phyloP scores from a whole-genome alignment of 495 filamentous ascomycete species.

The Penicillium pancosmium region DNA sequence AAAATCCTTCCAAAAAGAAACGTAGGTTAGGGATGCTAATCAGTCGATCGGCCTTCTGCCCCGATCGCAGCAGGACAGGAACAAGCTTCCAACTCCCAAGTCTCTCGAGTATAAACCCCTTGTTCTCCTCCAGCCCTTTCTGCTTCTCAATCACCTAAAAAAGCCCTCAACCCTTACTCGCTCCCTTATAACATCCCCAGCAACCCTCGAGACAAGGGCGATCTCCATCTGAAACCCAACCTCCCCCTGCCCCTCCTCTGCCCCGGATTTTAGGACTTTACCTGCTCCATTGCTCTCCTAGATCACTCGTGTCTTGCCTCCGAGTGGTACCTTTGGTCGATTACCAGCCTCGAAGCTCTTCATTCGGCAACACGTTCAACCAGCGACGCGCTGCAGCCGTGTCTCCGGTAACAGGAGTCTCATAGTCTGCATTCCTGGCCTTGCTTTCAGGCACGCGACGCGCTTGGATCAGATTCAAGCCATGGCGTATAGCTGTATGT shows the following conservation, averaged over 20 bases:
- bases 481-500: constrained; percentile 49
- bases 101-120: constrained; percentile 24
- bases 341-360: neutral
- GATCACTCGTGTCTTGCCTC: neutral
- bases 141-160: constrained; percentile 14
- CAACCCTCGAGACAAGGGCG: constrained; percentile 9
- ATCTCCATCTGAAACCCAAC: constrained; percentile 38
- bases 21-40: constrained; percentile 37
- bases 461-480: constrained; percentile 36
- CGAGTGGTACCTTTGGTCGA: neutral
- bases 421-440: constrained; percentile 51
- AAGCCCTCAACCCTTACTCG: constrained; percentile 14
- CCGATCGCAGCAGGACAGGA: constrained; percentile 18
- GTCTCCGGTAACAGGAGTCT: constrained; percentile 39
- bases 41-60: constrained; percentile 24
- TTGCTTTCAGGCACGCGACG: constrained; percentile 51
- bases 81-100: constrained; percentile 23
- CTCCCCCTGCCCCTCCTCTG: constrained; percentile 14
- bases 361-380: constrained; percentile 2
- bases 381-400: constrained; percentile 7
- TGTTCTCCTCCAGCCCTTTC: constrained; percentile 8
- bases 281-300: neutral
- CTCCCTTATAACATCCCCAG: constrained; percentile 26
- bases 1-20: neutral
- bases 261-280: neutral